Base-by-base conservation (phyloP, 73 alveolate species). In the Durusdinium trenchii region DNA sequence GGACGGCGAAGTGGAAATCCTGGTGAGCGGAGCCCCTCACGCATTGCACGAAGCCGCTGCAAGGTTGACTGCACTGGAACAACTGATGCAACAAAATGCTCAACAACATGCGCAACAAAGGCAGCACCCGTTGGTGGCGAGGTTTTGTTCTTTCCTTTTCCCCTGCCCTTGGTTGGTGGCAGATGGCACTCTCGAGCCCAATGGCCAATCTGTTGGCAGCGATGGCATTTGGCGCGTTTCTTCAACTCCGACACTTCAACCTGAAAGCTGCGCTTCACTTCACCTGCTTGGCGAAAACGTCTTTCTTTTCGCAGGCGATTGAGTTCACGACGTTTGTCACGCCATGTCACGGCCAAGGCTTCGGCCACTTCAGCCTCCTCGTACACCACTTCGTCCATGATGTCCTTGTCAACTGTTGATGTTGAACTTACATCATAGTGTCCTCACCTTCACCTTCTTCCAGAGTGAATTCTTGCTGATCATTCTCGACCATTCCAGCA, bases 291-390 rank as follows among this genome's bases (percentile, higher is more conserved):
- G 0, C 38, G 75, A n/a, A 85, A 85, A 4, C 54, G 30, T 7
- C 94, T 35, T 5, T 36, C 79, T 42, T 52, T 50, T 40, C 52
- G 94, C 26, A 85, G 60, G 28, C 52, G 50, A 18, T 54, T 32
- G 2, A 35, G 2, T 54, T 85, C 94, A 0, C 12, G 57, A 2
- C 94, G 30, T 6, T 47, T 47, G 52, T 85, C 94, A 10, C 40
- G 32, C 94, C 94, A 85, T 0, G 79, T 52, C 60, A 57, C 30
- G n/a, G 94, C 94, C 40, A 76, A 23, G 79, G 52, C 79, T 38
- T 85, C 94, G n/a, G 94, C 94, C 28, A 54, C 54, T 57, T 85
- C 94, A 6, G 67, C 81, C 61, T 85, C 94, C 6, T 54, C 54
- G 48, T 46, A 85, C 32, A 48, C 48, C 6, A 7, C 94, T 9